Conservation (phyloP, 2,329 filamentous ascomycete species). For the Ascochyta rabiei region DNA sequence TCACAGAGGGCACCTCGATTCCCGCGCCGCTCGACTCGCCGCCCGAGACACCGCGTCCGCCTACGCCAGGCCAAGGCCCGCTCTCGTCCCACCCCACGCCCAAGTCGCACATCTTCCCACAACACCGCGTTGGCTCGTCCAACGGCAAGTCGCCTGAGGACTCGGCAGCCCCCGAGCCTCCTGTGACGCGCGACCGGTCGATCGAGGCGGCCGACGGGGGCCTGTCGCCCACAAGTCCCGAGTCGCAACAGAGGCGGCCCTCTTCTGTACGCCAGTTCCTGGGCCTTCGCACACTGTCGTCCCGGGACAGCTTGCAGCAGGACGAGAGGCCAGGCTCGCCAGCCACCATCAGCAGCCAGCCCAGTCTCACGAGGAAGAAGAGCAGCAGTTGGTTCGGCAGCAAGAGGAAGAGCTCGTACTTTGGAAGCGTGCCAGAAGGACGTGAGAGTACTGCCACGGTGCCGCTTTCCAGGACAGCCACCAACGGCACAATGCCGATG, state of each 20-base stretch:
- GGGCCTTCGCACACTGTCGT: constrained; percentile 46
- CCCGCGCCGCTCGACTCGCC: constrained; percentile 50
- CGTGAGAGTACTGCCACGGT: constrained; percentile 27
- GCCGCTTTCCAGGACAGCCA: constrained; percentile 3
- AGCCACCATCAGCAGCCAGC: constrained; percentile 42
- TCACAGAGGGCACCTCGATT: constrained; percentile 51
- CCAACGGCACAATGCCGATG: constrained; percentile 30
- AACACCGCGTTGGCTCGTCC: constrained; percentile 23
- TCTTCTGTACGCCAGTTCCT: constrained; percentile 51
- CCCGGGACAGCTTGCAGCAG: constrained; percentile 42
- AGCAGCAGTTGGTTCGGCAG: constrained; percentile 50
- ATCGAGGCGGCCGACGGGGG: constrained; percentile 39
- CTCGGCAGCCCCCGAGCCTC: constrained; percentile 2
- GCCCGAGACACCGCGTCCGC: constrained; percentile 46
- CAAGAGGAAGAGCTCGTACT: constrained; percentile 43
- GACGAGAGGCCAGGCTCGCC: constrained; percentile 47
- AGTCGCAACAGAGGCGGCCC: constrained; percentile 32
- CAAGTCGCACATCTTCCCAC: constrained; percentile 35
- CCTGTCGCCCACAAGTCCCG: constrained; percentile 41
- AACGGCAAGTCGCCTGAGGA: constrained; percentile 26
- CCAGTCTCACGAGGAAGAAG: constrained; percentile 44
- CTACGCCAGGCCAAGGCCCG: constrained; percentile 47
- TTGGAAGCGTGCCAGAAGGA: constrained; percentile 43
- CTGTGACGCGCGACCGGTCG: constrained; percentile 29
- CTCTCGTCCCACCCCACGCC: constrained; percentile 52